phyloP scores from a whole-genome alignment of 129 eudicot species.

The Tanacetum coccineum region DNA sequence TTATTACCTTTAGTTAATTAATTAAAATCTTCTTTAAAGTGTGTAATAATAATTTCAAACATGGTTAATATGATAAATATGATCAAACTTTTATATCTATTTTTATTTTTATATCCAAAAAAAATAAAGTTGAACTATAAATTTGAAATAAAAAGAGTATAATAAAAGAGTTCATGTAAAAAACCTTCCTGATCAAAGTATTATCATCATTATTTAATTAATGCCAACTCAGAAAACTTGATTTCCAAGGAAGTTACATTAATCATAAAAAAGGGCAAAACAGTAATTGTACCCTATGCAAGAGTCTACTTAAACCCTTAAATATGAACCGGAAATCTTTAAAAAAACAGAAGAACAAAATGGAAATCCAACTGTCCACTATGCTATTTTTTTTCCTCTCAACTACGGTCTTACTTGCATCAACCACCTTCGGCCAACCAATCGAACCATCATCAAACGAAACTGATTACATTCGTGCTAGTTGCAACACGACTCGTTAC shows the following conservation, averaged over 20 bases:
- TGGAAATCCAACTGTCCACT: slow-evolving; percentile 21
- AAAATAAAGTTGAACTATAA: no score
- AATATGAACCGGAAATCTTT: not conserved
- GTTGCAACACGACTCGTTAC: slow-evolving; percentile 60
- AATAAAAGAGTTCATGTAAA: no score
- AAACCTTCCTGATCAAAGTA: no score
- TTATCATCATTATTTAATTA: no score
- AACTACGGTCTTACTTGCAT: not conserved
- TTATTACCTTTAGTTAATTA: no score
- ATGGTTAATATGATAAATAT: no score
- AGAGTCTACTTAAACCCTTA: slow-evolving; percentile 15
- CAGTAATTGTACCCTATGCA: not conserved
- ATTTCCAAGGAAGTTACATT: not conserved
- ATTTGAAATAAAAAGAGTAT: no score
- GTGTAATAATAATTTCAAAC: no score
- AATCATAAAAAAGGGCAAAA: not conserved
- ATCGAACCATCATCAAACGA: slow-evolving; percentile 15
- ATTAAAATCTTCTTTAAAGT: no score
- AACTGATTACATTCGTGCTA: slow-evolving; percentile 53
- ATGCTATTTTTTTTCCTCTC: slow-evolving; percentile 15
- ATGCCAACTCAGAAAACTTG: no score
- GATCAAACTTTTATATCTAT: no score
- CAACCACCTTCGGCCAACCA: slow-evolving; percentile 12
- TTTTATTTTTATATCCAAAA: no score
- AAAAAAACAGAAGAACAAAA: not conserved